Conservation (phyloP, 345 rosid species). For the Arabis hirsuta region DNA sequence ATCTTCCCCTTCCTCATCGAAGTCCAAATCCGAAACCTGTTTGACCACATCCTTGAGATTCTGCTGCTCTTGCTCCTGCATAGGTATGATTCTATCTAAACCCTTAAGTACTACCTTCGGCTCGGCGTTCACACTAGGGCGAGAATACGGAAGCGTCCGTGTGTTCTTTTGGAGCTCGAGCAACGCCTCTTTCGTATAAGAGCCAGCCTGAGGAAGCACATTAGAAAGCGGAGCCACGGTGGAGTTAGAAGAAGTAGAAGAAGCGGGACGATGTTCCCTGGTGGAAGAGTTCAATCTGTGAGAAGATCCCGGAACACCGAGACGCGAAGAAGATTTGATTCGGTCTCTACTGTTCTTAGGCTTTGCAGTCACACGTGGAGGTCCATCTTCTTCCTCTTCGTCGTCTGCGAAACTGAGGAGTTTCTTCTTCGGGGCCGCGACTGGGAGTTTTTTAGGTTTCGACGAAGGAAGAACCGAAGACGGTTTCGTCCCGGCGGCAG, state of each 20-base stretch:
- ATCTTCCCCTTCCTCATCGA: conserved; percentile 48
- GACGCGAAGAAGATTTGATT: conserved; percentile 55
- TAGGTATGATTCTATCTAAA: conserved; percentile 42
- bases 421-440: conserved; percentile 47
- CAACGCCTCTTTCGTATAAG: conserved; percentile 85
- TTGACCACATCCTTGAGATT: conserved; percentile 42
- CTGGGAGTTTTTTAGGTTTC: conserved; percentile 62
- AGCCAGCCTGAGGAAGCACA: conserved; percentile 84
- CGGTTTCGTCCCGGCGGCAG: conserved; percentile 34
- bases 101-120: conserved; percentile 68
- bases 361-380: conserved; percentile 32
- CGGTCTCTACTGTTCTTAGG: conserved; percentile 42
- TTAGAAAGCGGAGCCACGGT: conserved; percentile 55
- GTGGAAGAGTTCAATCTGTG: conserved; percentile 59
- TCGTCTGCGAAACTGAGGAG: conserved; percentile 95
- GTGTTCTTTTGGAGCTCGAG: conserved; percentile 91
- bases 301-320: conserved; percentile 50
- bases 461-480: conserved; percentile 45
- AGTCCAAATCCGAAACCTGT: conserved; percentile 43
- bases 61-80: conserved; percentile 49
- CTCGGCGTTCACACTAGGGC: conserved; percentile 51
- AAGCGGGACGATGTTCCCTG: conserved; percentile 60
- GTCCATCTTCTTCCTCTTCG: conserved; percentile 54
- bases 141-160: conserved; percentile 62
- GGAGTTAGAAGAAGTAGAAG: conserved; percentile 30